phyloP scores from a whole-genome alignment of 257 asterid genomes.

The Capsicum baccatum region DNA sequence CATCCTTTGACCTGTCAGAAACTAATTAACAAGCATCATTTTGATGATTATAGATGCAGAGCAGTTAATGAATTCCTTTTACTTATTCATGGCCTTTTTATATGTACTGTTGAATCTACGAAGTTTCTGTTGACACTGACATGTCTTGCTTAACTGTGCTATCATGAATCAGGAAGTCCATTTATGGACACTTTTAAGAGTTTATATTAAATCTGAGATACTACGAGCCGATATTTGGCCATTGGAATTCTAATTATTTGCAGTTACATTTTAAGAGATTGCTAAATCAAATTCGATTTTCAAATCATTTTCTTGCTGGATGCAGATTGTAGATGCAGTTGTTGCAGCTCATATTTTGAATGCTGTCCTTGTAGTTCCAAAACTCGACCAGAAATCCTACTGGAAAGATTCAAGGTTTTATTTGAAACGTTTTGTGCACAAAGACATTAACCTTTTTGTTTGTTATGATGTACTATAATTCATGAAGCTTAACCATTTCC shows the following conservation, averaged over 20 bases:
- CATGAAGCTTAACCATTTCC: background rate
- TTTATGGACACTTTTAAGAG: background rate
- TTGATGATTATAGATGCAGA: background rate
- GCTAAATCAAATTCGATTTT: slow-evolving; percentile 9
- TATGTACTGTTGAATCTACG: background rate
- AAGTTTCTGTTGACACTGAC: background rate
- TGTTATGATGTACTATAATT: background rate
- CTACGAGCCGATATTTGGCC: background rate
- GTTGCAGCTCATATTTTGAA: slow-evolving; percentile 80
- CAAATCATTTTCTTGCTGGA: slow-evolving; percentile 17
- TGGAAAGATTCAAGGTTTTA: slow-evolving; percentile 80
- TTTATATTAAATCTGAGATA: background rate
- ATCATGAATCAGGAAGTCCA: background rate
- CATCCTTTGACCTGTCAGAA: background rate
- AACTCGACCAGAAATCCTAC: slow-evolving; percentile 72
- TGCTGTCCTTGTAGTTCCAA: slow-evolving; percentile 73
- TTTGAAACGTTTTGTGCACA: background rate
- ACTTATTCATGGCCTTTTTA: background rate
- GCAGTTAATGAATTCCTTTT: background rate
- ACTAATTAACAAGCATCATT: background rate
- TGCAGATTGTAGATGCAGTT: slow-evolving; percentile 81
- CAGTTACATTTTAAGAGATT: background rate
- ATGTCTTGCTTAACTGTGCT: slow-evolving; percentile 4
- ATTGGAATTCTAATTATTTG: background rate
- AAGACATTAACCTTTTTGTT: background rate